Evolutionary conservation across 768 basidiomycete species (phyloP).

Genomic region (Mycena albidolilacea): DNA sequence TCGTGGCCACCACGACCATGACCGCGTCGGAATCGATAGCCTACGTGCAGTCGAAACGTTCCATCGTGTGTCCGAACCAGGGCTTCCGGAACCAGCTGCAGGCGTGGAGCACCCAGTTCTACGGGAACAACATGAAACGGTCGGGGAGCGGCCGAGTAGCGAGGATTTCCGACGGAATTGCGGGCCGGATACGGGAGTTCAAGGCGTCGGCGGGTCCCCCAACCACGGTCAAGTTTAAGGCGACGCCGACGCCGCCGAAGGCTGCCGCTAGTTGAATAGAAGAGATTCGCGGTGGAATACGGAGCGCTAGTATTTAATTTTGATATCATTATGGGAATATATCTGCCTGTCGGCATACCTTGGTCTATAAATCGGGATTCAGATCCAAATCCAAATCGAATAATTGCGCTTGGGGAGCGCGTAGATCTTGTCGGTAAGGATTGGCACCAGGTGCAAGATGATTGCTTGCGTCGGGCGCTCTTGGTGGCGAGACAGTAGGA

Average conservation of each 20-base stretch:
- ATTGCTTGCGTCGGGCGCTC: slow-evolving; percentile 59
- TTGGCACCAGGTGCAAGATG: slow-evolving; percentile 69
- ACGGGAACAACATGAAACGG: slow-evolving; percentile 23
- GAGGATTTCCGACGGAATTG: slow-evolving; percentile 44
- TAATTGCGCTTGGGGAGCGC: slow-evolving; percentile 70
- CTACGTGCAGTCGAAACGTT: slow-evolving; percentile 69
- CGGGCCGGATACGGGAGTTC: slow-evolving; percentile 50
- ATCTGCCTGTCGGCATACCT: not conserved
- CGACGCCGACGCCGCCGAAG: slow-evolving; percentile 12
- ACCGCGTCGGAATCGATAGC: slow-evolving; percentile 66
- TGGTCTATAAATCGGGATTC: slow-evolving; percentile 79
- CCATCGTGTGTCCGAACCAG: slow-evolving; percentile 75
- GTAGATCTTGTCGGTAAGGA: slow-evolving; percentile 80
- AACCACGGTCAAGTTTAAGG: slow-evolving; percentile 16
- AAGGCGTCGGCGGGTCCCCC: slow-evolving; percentile 39
- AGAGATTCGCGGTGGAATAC: not conserved
- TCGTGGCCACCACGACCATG: slow-evolving; percentile 70
- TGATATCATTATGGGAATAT: not conserved
- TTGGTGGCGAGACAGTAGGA: slow-evolving; percentile 71
- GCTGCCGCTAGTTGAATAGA: not conserved
- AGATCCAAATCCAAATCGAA: slow-evolving; percentile 89
- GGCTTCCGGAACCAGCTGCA: slow-evolving; percentile 73
- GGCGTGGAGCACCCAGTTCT: slow-evolving; percentile 34
- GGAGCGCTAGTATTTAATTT: not conserved
- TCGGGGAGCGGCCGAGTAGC: slow-evolving; percentile 22